Base-by-base conservation (phyloP, 148 eudicot species). In the Rhododendron molle region DNA sequence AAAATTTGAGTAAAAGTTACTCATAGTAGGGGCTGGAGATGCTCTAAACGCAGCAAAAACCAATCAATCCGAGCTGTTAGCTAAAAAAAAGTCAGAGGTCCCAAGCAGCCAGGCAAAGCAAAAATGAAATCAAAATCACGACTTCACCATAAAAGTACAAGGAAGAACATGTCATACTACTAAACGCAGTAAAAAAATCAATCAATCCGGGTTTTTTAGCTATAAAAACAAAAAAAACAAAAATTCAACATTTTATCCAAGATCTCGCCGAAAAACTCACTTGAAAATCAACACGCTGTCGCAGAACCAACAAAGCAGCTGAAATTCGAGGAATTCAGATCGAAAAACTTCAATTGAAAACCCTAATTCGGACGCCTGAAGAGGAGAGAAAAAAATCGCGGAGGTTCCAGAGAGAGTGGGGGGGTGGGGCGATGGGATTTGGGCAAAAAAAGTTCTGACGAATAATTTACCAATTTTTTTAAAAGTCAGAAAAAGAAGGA, bases 331-430 rank as follows among this genome's bases (percentile, higher is more conserved):
- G 6, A 72, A 34, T 21, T 40, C 71, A 50, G 76, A 74, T 81
- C 58, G 30, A 10, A 18, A 47, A 85, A 40, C 86, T n/a, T 9
- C 14, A 49, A 79, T 80, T 14, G 9, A 43, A 85, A 88, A 87
- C 89, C 93, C 94, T 90, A 92, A 88, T 40, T 86, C 67, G 80
- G 89, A 80, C 80, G 40, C 26, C 34, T 7, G 23, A 26, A 47
- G n/a, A 36, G 71, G 46, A 10, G 26, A 28, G 26, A 38, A 56
- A 47, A 78, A 83, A 86, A 87, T 89, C 88, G 87, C 47, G 89
- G 84, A 83, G 71, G 69, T 83, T 88, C 88, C 81, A 86, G 88
- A 88, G 86, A 82, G 56, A 65, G 83, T 67, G 44, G 34, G 58
- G 58, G 34, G 26, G 73, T n/a, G 44, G 47, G 32, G 8, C 26